Evolutionary conservation across 192 early-diverging fungal genomes (phyloP), one percentile per base, ranked within the genome.

Genomic region (Fimicolochytrium jonesii): DNA sequence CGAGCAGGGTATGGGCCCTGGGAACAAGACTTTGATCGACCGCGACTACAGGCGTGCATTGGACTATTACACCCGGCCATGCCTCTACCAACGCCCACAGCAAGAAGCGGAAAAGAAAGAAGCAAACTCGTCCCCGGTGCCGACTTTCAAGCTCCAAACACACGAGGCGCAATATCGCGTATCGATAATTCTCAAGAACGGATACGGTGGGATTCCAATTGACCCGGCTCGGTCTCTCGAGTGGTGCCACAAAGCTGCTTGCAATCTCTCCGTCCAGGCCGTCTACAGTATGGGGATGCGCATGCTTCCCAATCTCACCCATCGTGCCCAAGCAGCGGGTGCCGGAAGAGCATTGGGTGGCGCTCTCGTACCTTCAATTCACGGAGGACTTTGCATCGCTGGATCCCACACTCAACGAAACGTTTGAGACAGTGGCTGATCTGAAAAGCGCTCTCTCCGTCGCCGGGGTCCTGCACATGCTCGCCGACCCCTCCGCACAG

Each of bases 141-240:
- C 48, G 13, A 13, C n/a, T n/a, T 49, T 49, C 48, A 1, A 18
- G 48, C 15, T 13, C 13, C 48, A 49, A 49, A 49, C 48, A 13
- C 0, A 11, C 23, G 48, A 25, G 15, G 13, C 48, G 13, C 48
- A 49, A 2, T 49, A 49, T 49, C 48, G 48, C 11, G 48, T 23
- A 13, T 49, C 48, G 0, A 49, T 49, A 23, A 49, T 49, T 23
- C 48, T 49, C 48, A 49, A 49, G 48, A 49, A 49, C 48, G 48
- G 48, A 1, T 20, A 49, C 48, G 48, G 48, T 11, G 48, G 26
- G 1, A 25, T 49, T 2, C 48, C n/a, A 11, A n/a, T 26, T 2
- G 26, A 49, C 48, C n/a, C n/a, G 26, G 23, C 15, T 20, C n/a
- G 11, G 11, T 49, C 48, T 13, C 48, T 49, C 48, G 1, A 49